Evolutionary conservation across 306 rosid genomes (phyloP).

Genomic region (Fagus sylvatica): DNA sequence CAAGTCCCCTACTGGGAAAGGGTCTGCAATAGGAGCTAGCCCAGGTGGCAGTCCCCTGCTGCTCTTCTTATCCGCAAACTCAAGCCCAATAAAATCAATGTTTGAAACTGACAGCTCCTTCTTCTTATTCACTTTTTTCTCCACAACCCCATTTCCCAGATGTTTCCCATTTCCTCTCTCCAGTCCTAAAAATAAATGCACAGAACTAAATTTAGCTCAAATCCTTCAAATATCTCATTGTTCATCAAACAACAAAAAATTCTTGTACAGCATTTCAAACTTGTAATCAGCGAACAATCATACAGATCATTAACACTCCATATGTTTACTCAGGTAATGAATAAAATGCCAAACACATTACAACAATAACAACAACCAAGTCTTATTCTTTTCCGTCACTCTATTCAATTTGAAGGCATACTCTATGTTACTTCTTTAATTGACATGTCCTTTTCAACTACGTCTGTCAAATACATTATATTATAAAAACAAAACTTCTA

Average conservation of each 20-base stretch:
- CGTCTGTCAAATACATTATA: background rate
- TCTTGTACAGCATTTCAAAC: constrained; percentile 5
- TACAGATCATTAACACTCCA: background rate
- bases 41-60: constrained; percentile 76
- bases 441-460: no score
- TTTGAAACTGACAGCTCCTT: constrained; percentile 62
- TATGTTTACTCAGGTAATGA: background rate
- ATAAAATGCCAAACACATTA: background rate
- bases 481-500: background rate
- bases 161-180: constrained; percentile 27
- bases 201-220: constrained; percentile 32
- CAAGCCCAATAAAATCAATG: constrained; percentile 84
- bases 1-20: constrained; percentile 48
- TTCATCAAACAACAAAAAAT: background rate
- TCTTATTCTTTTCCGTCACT: no score
- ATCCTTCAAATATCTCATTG: constrained; percentile 2
- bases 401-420: no score
- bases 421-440: no score
- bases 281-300: constrained; percentile 1
- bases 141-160: constrained; percentile 21
- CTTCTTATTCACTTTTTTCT: constrained; percentile 43
- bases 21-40: constrained; percentile 66
- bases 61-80: constrained; percentile 72
- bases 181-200: constrained; percentile 45
- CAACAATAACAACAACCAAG: no score